Percentiles rank a stretch among this genome's conserved stretches.
These are phyloP conservation scores for Lupinus albus DNA, from an alignment of 306 rosid species.

Conservation along the genomic window DNA sequence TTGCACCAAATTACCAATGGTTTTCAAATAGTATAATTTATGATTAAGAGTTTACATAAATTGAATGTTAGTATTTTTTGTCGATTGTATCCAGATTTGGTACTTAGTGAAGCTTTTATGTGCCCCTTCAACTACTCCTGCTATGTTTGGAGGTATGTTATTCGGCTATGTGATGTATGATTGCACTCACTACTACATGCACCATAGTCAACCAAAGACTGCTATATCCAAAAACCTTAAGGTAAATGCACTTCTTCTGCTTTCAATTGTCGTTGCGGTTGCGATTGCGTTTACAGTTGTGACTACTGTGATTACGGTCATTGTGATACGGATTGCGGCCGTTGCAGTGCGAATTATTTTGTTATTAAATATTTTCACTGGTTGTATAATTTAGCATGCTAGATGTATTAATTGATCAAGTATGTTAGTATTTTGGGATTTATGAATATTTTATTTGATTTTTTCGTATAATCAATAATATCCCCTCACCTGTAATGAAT, in stretches of 20 bases:
- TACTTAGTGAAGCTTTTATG: conserved; percentile 56
- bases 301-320: conserved; percentile 2
- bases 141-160: conserved; percentile 81
- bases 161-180: conserved; percentile 91
- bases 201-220: conserved; percentile 84
- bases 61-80: conserved; percentile 33
- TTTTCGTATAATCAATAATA: too few relatives aligned
- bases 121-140: conserved; percentile 67
- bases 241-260: conserved; percentile 54
- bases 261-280: conserved; percentile 10
- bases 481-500: too few relatives aligned
- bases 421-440: background rate
- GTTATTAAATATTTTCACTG: background rate
- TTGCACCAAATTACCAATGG: background rate
- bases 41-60: conserved; percentile 24
- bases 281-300: conserved; percentile 16
- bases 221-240: conserved; percentile 55
- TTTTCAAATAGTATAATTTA: conserved; percentile 7
- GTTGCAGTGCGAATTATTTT: too few relatives aligned
- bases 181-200: conserved; percentile 89
- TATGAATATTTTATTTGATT: conserved; percentile 28
- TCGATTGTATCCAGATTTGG: conserved; percentile 64
- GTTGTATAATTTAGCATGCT: conserved; percentile 4
- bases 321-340: too few relatives aligned
- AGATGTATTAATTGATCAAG: conserved; percentile 21